Evolutionary conservation across 106 monocot species (phyloP).

Genomic region (Phalaenopsis aphrodite): DNA sequence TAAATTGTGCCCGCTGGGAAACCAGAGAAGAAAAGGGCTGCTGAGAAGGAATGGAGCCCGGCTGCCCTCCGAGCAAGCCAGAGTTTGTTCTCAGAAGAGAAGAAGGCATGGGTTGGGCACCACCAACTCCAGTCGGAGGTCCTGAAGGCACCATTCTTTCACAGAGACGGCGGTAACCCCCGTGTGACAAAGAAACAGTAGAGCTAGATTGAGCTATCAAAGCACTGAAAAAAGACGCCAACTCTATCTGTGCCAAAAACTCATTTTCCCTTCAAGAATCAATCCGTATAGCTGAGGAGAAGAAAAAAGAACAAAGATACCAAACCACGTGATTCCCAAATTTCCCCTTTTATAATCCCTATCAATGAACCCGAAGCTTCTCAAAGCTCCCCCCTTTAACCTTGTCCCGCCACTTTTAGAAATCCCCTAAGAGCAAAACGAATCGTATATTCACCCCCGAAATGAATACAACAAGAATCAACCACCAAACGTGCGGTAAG

Average conservation of each 20-base stretch:
- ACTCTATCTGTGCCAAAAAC: not conserved
- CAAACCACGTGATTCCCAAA: not conserved
- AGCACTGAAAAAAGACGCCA: not conserved
- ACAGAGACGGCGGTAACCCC: not conserved
- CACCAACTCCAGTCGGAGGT: slow-evolving; percentile 13
- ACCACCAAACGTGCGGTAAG: not conserved
- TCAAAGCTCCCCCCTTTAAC: not conserved
- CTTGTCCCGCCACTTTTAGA: not conserved
- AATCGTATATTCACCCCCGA: slow-evolving; percentile 1
- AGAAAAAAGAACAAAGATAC: not conserved
- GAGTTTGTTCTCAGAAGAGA: slow-evolving; percentile 50
- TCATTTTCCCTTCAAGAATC: not conserved
- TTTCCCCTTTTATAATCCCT: not conserved
- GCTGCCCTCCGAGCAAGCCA: slow-evolving; percentile 24
- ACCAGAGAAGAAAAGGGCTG: slow-evolving; percentile 41
- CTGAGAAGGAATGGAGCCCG: slow-evolving; percentile 30
- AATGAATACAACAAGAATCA: slow-evolving; percentile 4
- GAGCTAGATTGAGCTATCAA: not conserved
- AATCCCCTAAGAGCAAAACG: slow-evolving; percentile 1
- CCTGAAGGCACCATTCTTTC: slow-evolving; percentile 15
- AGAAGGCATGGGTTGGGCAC: slow-evolving; percentile 26
- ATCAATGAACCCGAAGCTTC: not conserved
- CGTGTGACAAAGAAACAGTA: not conserved
- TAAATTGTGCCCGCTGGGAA: slow-evolving; percentile 50
- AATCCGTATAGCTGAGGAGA: not conserved